phyloP scores from a whole-genome alignment of 495 filamentous ascomycete genomes.

The Lophiostoma macrostomum region DNA sequence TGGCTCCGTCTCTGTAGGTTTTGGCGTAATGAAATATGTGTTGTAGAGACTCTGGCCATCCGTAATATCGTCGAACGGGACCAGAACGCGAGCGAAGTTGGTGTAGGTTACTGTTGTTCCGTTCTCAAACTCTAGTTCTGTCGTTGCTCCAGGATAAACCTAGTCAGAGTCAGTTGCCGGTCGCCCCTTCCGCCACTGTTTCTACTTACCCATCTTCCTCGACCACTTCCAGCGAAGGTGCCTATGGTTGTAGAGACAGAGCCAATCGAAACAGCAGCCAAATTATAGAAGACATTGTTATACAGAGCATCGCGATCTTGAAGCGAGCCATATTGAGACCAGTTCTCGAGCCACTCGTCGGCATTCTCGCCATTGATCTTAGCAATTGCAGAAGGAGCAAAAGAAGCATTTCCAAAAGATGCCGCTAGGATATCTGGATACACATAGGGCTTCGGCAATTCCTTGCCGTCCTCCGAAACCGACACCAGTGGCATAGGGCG shows the following conservation, averaged over 20 bases:
- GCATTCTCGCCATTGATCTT: conserved; percentile 39
- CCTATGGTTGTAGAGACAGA: conserved; percentile 35
- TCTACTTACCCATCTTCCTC: conserved; percentile 21
- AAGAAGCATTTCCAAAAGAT: conserved; percentile 34
- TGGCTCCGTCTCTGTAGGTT: conserved; percentile 4
- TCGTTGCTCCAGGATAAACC: conserved; percentile 33
- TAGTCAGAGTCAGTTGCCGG: not conserved
- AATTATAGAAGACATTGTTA: conserved; percentile 36
- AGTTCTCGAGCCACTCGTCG: conserved; percentile 33
- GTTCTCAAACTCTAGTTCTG: conserved; percentile 36
- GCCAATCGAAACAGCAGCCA: conserved; percentile 30
- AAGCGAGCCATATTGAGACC: conserved; percentile 27
- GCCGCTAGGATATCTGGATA: conserved; percentile 36
- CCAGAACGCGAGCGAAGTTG: conserved; percentile 29
- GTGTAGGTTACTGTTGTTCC: conserved; percentile 23
- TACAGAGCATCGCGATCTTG: conserved; percentile 38
- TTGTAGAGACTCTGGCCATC: conserved; percentile 28
- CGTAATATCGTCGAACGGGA: conserved; percentile 27
- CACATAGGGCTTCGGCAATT: conserved; percentile 33
- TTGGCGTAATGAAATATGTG: conserved; percentile 14
- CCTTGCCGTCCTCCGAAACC: conserved; percentile 35
- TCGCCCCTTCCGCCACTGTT: not conserved
- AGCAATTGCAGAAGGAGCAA: conserved; percentile 33
- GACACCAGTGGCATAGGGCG: conserved; percentile 37
- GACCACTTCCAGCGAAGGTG: conserved; percentile 35